Base-by-base conservation (phyloP, 2,329 filamentous ascomycete genomes). In the Orbilia brochopaga region DNA sequence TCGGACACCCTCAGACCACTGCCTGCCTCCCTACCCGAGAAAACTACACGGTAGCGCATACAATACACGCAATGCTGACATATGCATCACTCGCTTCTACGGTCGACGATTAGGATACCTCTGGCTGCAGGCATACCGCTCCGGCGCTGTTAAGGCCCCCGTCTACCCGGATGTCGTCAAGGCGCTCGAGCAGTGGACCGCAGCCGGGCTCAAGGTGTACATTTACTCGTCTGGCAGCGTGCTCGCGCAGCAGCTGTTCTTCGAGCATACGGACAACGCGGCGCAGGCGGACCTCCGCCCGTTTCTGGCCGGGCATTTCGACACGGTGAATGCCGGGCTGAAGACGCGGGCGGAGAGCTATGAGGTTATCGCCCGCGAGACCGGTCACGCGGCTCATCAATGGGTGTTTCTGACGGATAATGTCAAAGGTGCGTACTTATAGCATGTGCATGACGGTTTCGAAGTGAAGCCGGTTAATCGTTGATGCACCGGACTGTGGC, bases 351-450 rank as follows among this genome's bases (percentile, higher is more conserved):
- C 80, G 42, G 79, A 78, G 21, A 92, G 90, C 78, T 94, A 93
- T 80, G 79, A 80, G 75, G 85, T 82, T 76, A 92, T 92, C 75
- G 82, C 85, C 53, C 78, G 79, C 52, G 80, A 82, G 70, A 74
- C 85, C 15, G 80, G 82, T 35, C 80, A 83, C 64, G 75, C 81
- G 55, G 78, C 83, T 17, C 79, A 78, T 10, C 82, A 84, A 63
- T 90, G 90, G 82, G 81, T 91, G n/a, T 94, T 94, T 78, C 81
- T 93, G 72, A 93, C 89, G 77, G 90, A 94, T 80, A 92, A 92
- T 77, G 83, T 90, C 51, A 85, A 84, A 77, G 83, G 81, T 82
- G 78, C 46, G 74, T 50, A 66, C 54, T 42, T 53, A 23, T 56
- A 11, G 35, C 21, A 23, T 21, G 11, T 42, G 6, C 19, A 11